Conservation (phyloP, 1,284 basidiomycete genomes). For the Pholiota adiposa region DNA sequence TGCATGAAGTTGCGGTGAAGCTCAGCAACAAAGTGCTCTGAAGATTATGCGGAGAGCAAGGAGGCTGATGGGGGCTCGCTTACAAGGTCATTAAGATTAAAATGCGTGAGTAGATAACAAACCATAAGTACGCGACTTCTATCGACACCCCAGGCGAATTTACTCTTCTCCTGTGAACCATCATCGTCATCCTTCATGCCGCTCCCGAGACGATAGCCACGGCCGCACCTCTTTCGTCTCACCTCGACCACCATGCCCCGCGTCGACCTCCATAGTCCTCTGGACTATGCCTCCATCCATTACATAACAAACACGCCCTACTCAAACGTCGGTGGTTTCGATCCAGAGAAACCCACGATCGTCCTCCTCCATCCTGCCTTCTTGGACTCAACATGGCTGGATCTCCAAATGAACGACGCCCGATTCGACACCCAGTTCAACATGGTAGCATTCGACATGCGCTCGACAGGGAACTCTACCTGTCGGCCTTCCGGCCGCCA, state of each 20-base stretch:
- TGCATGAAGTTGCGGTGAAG: not conserved
- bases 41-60: not conserved
- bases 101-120: conserved; percentile 6
- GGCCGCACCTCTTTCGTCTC: conserved; percentile 6
- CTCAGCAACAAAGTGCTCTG: not conserved
- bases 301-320: conserved; percentile 65
- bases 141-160: not conserved
- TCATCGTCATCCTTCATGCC: conserved; percentile 16
- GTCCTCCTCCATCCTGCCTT: conserved; percentile 70
- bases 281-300: conserved; percentile 72
- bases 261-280: conserved; percentile 63
- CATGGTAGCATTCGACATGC: conserved; percentile 73
- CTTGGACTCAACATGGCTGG: conserved; percentile 71
- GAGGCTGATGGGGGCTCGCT: not conserved
- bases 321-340: conserved; percentile 66
- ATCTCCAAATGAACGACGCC: conserved; percentile 67
- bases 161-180: conserved; percentile 19
- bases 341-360: conserved; percentile 64
- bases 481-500: conserved; percentile 57
- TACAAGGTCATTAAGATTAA: not conserved
- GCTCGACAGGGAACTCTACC: conserved; percentile 65
- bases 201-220: conserved; percentile 16
- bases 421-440: conserved; percentile 63
- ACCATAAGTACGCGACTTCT: not conserved
- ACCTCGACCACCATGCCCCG: conserved; percentile 57